Base-by-base conservation (phyloP, 192 early-diverging fungal species). In the Entomortierella chlamydospora region DNA sequence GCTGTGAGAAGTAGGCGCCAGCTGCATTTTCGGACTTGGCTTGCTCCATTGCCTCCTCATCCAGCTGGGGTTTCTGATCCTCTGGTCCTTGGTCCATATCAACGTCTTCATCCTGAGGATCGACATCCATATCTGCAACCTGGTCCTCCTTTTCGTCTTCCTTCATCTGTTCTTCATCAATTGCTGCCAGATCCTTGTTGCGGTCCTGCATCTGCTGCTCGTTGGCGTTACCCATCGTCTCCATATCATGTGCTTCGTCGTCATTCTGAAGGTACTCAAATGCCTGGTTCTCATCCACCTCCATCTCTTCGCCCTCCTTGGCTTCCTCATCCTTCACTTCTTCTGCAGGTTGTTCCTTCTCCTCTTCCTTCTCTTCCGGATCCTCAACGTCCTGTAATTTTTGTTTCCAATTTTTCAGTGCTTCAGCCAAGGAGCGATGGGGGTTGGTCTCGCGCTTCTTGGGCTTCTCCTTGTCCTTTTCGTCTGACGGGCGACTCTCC, bases 391-490 rank as follows among this genome's bases (percentile, higher is more conserved):
- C 84, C 56, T 94, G 86, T 26, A 99, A 82, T 22, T 96, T 88
- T 29, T 93, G 90, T 81, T 91, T 92, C 97, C 97, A 99, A 73
- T 94, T 93, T 81, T 97, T 93, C 57, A 96, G 83, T 18, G 96
- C 95, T 73, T 98, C 95, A 23, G 96, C 98, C 34, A 99, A 77
- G 51, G 92, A 96, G 50, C 96, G 88, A 73, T 93, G 91, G 26
- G 97, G 95, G 74, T 98, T 96, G 49, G 88, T 85, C 54, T 95
- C 87, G 17, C 72, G 64, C 68, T 85, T 67, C 61, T 83, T 81
- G 61, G 82, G 69, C 30, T 86, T 68, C 22, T 82, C 81, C 51
- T 73, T 61, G 8, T 84, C 63, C 12, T 87, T 68, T 23, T 85
- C 76, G 18, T 65, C 70, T 18, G 69, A 79, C 30, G 73, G 61